A percentile compares a stretch with the other conserved stretches of the same genome.
Conservation (phyloP, 2,329 filamentous ascomycete species). For the Penicillium sp. region DNA sequence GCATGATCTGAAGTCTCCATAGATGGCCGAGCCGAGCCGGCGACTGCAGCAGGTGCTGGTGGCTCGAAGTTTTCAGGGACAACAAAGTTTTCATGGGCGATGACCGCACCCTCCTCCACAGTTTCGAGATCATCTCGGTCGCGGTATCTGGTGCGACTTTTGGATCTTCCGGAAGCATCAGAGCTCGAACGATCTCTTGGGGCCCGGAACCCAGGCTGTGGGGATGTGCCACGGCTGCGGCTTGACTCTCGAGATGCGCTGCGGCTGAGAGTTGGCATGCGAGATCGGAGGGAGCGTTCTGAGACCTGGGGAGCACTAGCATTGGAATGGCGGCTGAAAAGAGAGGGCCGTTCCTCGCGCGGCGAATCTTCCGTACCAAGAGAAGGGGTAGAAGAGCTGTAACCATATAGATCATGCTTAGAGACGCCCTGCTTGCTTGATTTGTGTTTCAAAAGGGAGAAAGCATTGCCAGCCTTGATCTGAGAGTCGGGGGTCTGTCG, state of each 20-base stretch:
- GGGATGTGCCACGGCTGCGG: conserved; percentile 36
- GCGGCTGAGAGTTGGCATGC: conserved; percentile 32
- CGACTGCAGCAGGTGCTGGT: conserved; percentile 26
- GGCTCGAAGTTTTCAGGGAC: conserved; percentile 27
- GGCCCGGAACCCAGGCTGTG: conserved; percentile 41
- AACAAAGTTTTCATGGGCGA: conserved; percentile 27
- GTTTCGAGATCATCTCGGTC: conserved; percentile 57
- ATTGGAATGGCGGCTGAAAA: conserved; percentile 37
- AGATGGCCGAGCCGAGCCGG: conserved; percentile 40
- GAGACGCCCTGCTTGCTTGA: conserved; percentile 32
- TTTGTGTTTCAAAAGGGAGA: conserved; percentile 47
- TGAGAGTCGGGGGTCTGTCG: conserved; percentile 35
- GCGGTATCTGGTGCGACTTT: conserved; percentile 53
- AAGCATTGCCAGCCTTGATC: conserved; percentile 41
- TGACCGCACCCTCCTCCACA: conserved; percentile 48
- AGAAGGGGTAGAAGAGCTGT: conserved; percentile 39
- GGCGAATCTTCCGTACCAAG: conserved; percentile 33
- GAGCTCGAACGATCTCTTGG: conserved; percentile 57
- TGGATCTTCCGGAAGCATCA: conserved; percentile 54
- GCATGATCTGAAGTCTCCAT: conserved; percentile 31
- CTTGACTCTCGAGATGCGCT: conserved; percentile 38
- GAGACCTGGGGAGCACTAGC: conserved; percentile 39
- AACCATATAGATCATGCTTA: conserved; percentile 40
- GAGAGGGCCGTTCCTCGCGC: conserved; percentile 36
- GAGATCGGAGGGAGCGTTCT: conserved; percentile 30